Conservation (phyloP, 352 stramenopile genomes). For the Globisporangium parvum region DNA sequence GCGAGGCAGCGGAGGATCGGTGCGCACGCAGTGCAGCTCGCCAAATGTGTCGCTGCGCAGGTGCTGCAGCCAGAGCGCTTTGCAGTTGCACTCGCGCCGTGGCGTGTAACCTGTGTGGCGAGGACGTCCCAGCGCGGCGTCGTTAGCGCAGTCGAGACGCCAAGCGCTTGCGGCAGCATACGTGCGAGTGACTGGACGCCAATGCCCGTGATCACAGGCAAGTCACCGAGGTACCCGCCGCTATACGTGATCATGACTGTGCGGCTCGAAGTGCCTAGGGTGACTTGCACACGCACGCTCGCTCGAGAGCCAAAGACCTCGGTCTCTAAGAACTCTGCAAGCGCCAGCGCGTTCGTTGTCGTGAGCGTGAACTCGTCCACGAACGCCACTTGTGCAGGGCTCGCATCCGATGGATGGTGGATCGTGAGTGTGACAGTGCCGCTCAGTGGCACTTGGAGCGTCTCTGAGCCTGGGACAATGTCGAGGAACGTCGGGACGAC, state of each 20-base stretch:
- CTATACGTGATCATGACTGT: slow-evolving; percentile 5
- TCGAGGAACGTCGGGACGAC: slow-evolving; percentile 1
- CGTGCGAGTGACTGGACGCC: not conserved
- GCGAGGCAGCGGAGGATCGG: slow-evolving; percentile 4
- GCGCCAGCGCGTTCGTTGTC: not conserved
- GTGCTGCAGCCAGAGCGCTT: not conserved
- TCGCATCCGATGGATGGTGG: not conserved
- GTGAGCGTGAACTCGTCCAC: slow-evolving; percentile 7
- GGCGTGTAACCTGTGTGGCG: not conserved
- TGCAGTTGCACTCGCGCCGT: not conserved
- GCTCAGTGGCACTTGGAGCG: not conserved
- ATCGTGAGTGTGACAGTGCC: slow-evolving; percentile 1
- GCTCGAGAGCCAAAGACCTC: slow-evolving; percentile 1
- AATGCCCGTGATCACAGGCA: slow-evolving; percentile 1
- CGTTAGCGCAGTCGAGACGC: not conserved
- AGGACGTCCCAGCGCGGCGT: slow-evolving; percentile 3
- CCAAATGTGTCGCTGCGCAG: not conserved
- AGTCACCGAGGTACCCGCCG: slow-evolving; percentile 6
- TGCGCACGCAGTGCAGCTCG: not conserved
- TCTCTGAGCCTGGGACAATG: slow-evolving; percentile 2
- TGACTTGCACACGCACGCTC: not conserved
- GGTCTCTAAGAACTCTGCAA: slow-evolving; percentile 1
- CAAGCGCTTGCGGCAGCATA: not conserved
- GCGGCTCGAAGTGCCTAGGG: not conserved
- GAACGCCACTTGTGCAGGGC: not conserved